Evolutionary conservation across 495 filamentous ascomycete species (phyloP), one percentile per base, ranked within the genome.

Genomic region (Acidomyces sp.): DNA sequence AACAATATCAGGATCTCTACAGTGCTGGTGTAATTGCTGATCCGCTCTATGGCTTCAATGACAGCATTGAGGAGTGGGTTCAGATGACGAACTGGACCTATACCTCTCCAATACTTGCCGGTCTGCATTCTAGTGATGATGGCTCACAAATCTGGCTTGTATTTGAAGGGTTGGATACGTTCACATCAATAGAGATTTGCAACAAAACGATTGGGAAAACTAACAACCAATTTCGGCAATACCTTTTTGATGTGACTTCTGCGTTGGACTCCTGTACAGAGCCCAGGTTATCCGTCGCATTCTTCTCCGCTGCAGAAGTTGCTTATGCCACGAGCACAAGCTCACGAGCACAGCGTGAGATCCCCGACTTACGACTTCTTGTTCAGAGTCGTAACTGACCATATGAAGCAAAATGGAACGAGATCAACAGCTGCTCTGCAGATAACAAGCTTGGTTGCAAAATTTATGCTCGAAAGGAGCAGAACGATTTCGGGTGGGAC

Each of bases 161-260:
- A 3, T 80, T 81, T 52, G 69, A 81, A 45, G 76, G 77, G 4
- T 61, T 80, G 10, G 77, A 81, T 39, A 82, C 76, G 0, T 81
- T 80, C 48, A 62, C 75, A 16, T 69, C 70, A n/a, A 68, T 83
- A 21, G 57, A 63, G 13, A 61, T 82, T 27, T 83, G 78, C 54
- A 70, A 66, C 0, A 54, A 74, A 25, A 51, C 62, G 34, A 65
- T 83, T n/a, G 78, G 69, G 3, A 64, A 66, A 1, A 80, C 78
- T 0, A 68, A 79, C 51, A 83, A 81, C 44, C 78, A 83, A 54
- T 83, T 82, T 45, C 71, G 77, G 4, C 77, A 82, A 46, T 83
- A 75, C 48, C 63, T 67, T 12, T 82, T 81, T 43, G 68, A 83
- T 31, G 63, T 82, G 3, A 72, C 76, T 1, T 51, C 64, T 18